Evolutionary conservation across 768 basidiomycete genomes (phyloP), one percentile per base, ranked within the genome.

Genomic region (Psilocybe tampanensis): DNA sequence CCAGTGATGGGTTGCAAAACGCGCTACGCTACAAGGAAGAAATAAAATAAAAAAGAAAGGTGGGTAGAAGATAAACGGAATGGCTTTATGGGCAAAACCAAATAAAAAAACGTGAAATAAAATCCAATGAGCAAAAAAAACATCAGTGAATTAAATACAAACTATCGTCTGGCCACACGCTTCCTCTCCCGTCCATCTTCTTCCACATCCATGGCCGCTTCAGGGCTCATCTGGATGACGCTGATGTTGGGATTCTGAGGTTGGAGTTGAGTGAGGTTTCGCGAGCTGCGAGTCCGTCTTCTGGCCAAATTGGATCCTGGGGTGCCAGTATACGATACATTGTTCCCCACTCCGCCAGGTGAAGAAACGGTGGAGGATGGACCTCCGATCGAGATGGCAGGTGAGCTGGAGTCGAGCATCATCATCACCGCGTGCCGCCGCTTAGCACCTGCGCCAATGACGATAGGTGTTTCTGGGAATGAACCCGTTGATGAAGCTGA

Each of bases 341-440:
- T 59, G 50, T 34, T 57, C 18, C 54, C 50, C 21, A 59, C 47
- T 21, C 61, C 50, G 39, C 64, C 54, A 36, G 65, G 39, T 62
- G 60, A 52, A 44, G 67, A 44, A 33, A 72, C 72, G 17, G 75
- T 66, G 13, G 77, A 70, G 4, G 80, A 70, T 1, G 77, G 63
- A 34, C 69, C 65, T n/a, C 74, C 66, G 15, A 77, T 71, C 21
- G 76, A 64, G 23, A 74, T 74, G 0, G 78, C 42, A 12, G 80
- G 60, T 2, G 80, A 64, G 15, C 76, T 64, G 0, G 86, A 74
- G 61, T 90, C 89, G 2, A 88, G 78, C 79, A 87, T 83, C 81
- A 89, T 85, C 86, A 91, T 89, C 65, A 88, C 80, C 0, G 88
- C 87, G 62, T 92, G 88, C 32, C 90, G 81, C 8, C 91, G 84